phyloP scores from a whole-genome alignment of 768 basidiomycete species.

The Steccherinum ochraceum region DNA sequence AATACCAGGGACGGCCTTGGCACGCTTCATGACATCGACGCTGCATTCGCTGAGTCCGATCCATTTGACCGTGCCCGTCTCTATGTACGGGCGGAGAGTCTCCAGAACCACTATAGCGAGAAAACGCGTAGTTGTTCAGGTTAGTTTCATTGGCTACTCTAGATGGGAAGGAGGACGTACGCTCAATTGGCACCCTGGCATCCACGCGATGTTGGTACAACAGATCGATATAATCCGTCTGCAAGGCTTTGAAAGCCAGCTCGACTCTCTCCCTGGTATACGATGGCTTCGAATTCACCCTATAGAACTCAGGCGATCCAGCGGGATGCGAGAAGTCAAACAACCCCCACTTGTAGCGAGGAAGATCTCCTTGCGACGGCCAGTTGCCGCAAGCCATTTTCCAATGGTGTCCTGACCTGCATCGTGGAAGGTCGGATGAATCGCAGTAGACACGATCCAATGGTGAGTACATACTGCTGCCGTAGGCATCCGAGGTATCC shows the following conservation, averaged over 20 bases:
- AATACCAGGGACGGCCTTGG: constrained; percentile 27
- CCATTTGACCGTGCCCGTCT: constrained; percentile 28
- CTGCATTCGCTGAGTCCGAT: constrained; percentile 32
- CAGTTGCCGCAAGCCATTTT: constrained; percentile 42
- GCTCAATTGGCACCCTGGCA: constrained; percentile 16
- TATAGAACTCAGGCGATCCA: too few species aligned
- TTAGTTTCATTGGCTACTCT: too few species aligned
- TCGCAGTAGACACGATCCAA: too few species aligned
- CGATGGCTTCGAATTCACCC: constrained; percentile 4
- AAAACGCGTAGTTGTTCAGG: too few species aligned
- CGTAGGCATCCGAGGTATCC: constrained; percentile 42
- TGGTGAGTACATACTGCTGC: too few species aligned
- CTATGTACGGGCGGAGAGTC: too few species aligned
- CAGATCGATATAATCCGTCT: constrained; percentile 11
- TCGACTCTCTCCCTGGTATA: constrained; percentile 4
- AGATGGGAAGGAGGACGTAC: constrained; percentile 10
- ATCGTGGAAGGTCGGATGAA: too few species aligned
- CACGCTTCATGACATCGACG: constrained; percentile 25
- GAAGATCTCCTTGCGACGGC: constrained; percentile 48
- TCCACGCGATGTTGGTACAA: constrained; percentile 14
- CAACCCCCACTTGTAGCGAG: constrained; percentile 54
- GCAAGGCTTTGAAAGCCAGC: constrained; percentile 7
- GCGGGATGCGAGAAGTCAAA: neutral
- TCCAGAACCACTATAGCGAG: too few species aligned
- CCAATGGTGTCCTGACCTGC: neutral